Conservation (phyloP, 1,284 basidiomycete species). For the Neotropicomus parvogracilis region DNA sequence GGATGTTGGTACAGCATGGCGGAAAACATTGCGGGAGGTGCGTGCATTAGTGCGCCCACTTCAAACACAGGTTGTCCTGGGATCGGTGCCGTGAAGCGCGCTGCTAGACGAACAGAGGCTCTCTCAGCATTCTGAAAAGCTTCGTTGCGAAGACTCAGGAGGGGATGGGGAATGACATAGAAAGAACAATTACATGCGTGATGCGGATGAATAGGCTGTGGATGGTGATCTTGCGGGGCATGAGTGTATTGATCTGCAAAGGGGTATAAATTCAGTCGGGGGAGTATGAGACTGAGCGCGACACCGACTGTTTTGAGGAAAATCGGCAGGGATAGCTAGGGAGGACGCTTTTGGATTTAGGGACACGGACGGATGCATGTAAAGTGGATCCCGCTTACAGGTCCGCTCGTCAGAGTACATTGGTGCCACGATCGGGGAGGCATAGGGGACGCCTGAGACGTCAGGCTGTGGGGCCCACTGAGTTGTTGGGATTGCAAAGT, state of each 20-base stretch:
- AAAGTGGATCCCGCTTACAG: constrained; percentile 31
- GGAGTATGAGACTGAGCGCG: constrained; percentile 5
- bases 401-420: constrained; percentile 47
- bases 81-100: constrained; percentile 42
- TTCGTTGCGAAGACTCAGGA: constrained; percentile 29
- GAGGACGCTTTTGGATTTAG: constrained; percentile 21
- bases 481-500: constrained; percentile 24
- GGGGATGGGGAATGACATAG: constrained; percentile 7
- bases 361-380: constrained; percentile 3
- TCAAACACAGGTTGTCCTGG: constrained; percentile 35
- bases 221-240: constrained; percentile 31
- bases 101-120: constrained; percentile 53
- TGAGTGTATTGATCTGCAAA: constrained; percentile 30
- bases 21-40: constrained; percentile 28
- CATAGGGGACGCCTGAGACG: constrained; percentile 33
- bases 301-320: constrained; percentile 33
- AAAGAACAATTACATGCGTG: constrained; percentile 34
- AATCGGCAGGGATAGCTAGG: constrained; percentile 31
- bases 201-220: constrained; percentile 29
- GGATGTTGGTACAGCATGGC: constrained; percentile 32
- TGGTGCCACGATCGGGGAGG: constrained; percentile 36
- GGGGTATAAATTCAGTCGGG: constrained; percentile 18
- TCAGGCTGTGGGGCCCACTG: constrained; percentile 32
- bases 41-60: constrained; percentile 34
- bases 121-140: constrained; percentile 51